A percentile compares a stretch with the other conserved stretches of the same genome.
Conservation (phyloP, 202 grass and related monocot species). For the Setaria italica region DNA sequence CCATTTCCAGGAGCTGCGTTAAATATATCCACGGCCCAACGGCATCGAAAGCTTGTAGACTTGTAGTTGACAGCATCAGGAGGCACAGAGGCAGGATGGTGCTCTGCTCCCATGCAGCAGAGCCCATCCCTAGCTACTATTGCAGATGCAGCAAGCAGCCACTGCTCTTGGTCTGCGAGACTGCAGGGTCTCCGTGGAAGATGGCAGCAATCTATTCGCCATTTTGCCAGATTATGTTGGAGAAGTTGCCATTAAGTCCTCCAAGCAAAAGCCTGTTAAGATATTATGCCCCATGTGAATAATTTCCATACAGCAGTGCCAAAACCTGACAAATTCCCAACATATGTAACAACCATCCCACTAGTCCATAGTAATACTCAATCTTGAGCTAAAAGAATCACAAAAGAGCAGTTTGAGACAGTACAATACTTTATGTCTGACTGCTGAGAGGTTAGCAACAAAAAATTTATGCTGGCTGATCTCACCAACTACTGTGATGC, state of each 20-base stretch:
- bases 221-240: conserved; percentile 46
- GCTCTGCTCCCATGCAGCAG: conserved; percentile 30
- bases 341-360: not conserved
- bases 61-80: not conserved
- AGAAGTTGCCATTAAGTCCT: conserved; percentile 42
- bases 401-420: conserved; percentile 40
- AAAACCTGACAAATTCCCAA: not conserved
- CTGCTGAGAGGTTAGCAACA: not conserved
- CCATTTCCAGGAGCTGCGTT: not conserved
- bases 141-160: conserved; percentile 44
- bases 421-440: conserved; percentile 31
- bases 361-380: conserved; percentile 16
- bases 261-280: conserved; percentile 52
- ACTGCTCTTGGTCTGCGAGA: conserved; percentile 25
- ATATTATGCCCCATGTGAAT: not conserved
- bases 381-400: not conserved
- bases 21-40: not conserved
- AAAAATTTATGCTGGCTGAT: not conserved
- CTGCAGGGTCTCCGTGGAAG: not conserved
- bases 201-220: conserved; percentile 14
- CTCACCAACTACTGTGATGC: conserved; percentile 36
- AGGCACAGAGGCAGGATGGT: not conserved
- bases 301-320: not conserved
- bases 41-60: not conserved
- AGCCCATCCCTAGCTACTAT: conserved; percentile 39